Base-by-base conservation (phyloP, 2,329 filamentous ascomycete species). In the Colletotrichum tofieldiae region DNA sequence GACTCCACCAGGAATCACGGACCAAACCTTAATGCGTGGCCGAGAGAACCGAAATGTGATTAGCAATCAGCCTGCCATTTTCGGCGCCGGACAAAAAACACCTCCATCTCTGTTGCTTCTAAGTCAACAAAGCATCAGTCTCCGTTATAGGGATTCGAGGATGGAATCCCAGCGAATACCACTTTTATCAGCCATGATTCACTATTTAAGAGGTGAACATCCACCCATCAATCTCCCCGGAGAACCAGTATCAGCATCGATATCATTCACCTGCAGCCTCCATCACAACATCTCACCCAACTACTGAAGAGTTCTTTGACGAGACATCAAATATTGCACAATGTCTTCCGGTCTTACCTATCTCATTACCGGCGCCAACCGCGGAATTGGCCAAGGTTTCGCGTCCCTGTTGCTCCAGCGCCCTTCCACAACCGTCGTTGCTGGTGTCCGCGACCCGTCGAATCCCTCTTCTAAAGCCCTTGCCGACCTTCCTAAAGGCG, bases 371-470 rank as follows among this genome's bases (percentile, higher is more conserved):
- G 83, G 83, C 5, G 59, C 58, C 16, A 72, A 72, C 60, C 58
- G 69, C 3, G 69, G 71, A 18, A 61, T 75, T 43, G 73, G 73
- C 37, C 60, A 62, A 23, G 71, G 58, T 41, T 65, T 73, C 47
- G 52, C 60, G 52, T 32, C 49, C 52, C 18, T 55, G 32, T 54
- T 71, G 54, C 55, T 73, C 43, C 47, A 35, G 12, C 65, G 63
- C 5, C 73, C 71, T 3, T 63, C 62, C 6, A 71, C 66, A 12
- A 88, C 80, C 5, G 77, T 84, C 69, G 81, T 86, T 35, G 84
- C 84, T 52, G 79, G 77, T 2, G 81, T 82, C 59, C 83, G 85
- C 16, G 73, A 84, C 73, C 77, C 79, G 20, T 56, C 69, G 7
- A 54, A 76, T 14, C 16, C 77, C 0, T 76, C 76, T 0, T 79